Conservation (phyloP, 129 eudicot species). For the Sambucus nigra region DNA sequence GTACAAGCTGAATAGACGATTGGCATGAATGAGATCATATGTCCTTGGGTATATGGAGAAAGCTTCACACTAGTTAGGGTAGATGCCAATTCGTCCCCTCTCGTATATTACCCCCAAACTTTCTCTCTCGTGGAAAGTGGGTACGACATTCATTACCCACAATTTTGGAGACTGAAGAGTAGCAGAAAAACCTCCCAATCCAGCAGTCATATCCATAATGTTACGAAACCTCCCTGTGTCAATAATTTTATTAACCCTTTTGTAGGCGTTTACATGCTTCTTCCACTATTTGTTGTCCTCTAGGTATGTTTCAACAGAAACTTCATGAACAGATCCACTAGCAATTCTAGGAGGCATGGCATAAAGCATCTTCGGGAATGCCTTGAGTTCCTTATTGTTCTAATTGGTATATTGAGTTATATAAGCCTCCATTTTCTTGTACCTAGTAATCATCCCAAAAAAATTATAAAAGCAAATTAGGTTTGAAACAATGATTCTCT, state of each 20-base stretch:
- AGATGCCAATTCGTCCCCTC: conserved; percentile 92
- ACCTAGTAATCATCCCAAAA: too few relatives aligned
- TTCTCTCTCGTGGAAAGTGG: conserved; percentile 65
- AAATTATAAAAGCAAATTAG: too few relatives aligned
- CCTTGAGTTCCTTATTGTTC: too few relatives aligned
- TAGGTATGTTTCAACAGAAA: conserved; percentile 74
- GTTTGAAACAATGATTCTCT: too few relatives aligned
- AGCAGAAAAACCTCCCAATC: conserved; percentile 95
- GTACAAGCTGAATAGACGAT: conserved; percentile 79
- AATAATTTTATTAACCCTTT: conserved; percentile 53
- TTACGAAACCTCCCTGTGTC: conserved; percentile 91
- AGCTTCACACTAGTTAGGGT: conserved; percentile 96
- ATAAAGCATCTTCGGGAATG: conserved; percentile 84
- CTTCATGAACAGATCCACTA: too few relatives aligned
- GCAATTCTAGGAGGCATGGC: too few relatives aligned
- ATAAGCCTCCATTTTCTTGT: too few relatives aligned
- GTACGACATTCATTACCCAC: conserved; percentile 96
- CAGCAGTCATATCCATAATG: too few relatives aligned
- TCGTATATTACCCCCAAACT: conserved; percentile 83
- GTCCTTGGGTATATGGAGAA: conserved; percentile 97
- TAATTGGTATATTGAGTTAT: conserved; percentile 40
- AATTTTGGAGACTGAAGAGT: conserved; percentile 71
- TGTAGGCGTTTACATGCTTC: too few relatives aligned
- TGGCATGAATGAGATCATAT: too few relatives aligned
- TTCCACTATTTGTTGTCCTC: conserved; percentile 77